These are phyloP conservation scores for Pichia kudriavzevii DNA, from an alignment of 1,139 yeast species.

Conservation along the genomic window DNA sequence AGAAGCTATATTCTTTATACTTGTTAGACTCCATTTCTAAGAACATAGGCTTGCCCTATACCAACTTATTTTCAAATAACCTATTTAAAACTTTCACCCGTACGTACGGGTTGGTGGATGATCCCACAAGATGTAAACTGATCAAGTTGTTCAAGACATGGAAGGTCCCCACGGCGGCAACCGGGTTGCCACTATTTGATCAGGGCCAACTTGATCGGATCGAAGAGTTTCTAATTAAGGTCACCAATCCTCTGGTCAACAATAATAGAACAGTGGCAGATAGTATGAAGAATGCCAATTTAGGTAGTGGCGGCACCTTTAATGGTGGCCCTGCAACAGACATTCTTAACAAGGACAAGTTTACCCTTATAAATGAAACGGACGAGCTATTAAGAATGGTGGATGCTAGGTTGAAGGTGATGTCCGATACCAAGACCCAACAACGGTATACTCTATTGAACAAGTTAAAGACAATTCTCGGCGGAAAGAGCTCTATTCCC, in stretches of 20 bases:
- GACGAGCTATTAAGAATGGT: slow-evolving; percentile 32
- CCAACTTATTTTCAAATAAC: slow-evolving; percentile 60
- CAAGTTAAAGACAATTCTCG: slow-evolving; percentile 36
- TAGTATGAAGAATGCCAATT: neutral
- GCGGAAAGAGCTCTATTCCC: slow-evolving; percentile 30
- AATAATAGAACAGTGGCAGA: slow-evolving; percentile 13
- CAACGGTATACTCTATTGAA: slow-evolving; percentile 36
- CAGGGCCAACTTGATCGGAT: slow-evolving; percentile 62
- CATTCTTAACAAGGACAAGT: too few relatives aligned
- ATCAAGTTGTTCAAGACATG: slow-evolving; percentile 80
- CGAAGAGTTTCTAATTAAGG: slow-evolving; percentile 61
- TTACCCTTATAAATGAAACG: slow-evolving; percentile 38
- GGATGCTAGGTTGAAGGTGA: slow-evolving; percentile 26
- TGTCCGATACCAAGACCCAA: slow-evolving; percentile 25
- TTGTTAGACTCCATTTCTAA: slow-evolving; percentile 90
- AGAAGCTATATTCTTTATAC: slow-evolving; percentile 77
- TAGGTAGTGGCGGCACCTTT: too few relatives aligned
- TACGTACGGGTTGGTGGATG: slow-evolving; percentile 72
- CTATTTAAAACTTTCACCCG: slow-evolving; percentile 64
- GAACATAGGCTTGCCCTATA: slow-evolving; percentile 84
- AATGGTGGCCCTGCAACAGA: too few relatives aligned
- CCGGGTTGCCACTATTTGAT: slow-evolving; percentile 66
- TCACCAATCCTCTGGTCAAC: slow-evolving; percentile 34
- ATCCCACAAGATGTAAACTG: slow-evolving; percentile 63
- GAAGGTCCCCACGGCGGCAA: slow-evolving; percentile 58